Percentiles rank a stretch among this genome's conserved stretches.
phyloP scores from a whole-genome alignment of 768 basidiomycete genomes.

The Mycena galericulata region DNA sequence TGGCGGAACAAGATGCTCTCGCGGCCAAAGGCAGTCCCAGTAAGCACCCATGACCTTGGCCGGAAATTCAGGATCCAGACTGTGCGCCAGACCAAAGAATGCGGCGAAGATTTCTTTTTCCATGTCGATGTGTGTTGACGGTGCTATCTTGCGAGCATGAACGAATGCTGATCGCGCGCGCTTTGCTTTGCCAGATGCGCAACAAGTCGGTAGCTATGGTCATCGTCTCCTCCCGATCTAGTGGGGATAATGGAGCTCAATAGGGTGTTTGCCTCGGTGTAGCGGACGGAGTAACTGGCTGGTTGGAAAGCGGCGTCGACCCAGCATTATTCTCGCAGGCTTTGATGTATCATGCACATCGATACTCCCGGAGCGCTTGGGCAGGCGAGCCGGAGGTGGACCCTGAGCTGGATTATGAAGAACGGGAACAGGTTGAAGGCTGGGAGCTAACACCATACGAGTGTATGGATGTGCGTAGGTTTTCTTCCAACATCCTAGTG shows the following conservation, averaged over 20 bases:
- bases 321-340: constrained; percentile 78
- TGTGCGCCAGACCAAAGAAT: constrained; percentile 21
- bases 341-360: constrained; percentile 70
- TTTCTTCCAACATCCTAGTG: background rate
- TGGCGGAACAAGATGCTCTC: constrained; percentile 32
- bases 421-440: constrained; percentile 56
- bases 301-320: constrained; percentile 73
- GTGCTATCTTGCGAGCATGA: background rate
- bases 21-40: constrained; percentile 16
- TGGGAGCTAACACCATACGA: constrained; percentile 58
- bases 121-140: constrained; percentile 27
- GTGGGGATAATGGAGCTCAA: background rate
- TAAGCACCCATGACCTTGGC: no score
- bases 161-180: background rate
- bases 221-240: background rate
- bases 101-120: constrained; percentile 33
- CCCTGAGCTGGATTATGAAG: constrained; percentile 61
- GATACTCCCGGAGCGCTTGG: constrained; percentile 62
- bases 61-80: constrained; percentile 29
- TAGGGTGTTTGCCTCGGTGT: constrained; percentile 70
- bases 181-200: constrained; percentile 26
- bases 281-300: constrained; percentile 79
- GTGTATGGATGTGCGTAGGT: constrained; percentile 44
- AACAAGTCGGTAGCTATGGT: constrained; percentile 29
- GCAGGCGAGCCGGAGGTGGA: constrained; percentile 69